A percentile compares a stretch with the other conserved stretches of the same genome.
phyloP scores from a whole-genome alignment of 805 yeast species.

The Yamadazyma endophytica region DNA sequence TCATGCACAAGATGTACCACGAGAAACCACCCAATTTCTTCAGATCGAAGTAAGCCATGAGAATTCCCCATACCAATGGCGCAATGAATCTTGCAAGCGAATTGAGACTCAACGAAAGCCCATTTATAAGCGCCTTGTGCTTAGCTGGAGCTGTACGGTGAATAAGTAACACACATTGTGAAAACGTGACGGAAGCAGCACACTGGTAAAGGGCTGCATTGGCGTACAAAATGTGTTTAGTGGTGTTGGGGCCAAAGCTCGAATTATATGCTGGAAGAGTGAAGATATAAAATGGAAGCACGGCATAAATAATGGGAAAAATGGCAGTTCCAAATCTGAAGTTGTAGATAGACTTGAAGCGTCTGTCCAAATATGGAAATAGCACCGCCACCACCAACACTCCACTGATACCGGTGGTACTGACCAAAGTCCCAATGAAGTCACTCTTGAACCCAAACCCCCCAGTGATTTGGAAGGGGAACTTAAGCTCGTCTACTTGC shows the following conservation, averaged over 20 bases:
- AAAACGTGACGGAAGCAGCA: conserved; percentile 45
- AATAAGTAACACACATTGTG: conserved; percentile 49
- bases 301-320: conserved; percentile 43
- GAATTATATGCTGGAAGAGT: conserved; percentile 32
- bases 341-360: conserved; percentile 39
- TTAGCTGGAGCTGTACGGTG: conserved; percentile 52
- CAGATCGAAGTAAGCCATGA: conserved; percentile 27
- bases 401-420: conserved; percentile 34
- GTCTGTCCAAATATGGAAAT: conserved; percentile 31
- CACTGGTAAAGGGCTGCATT: conserved; percentile 24
- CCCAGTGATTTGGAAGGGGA: conserved; percentile 33
- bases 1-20: conserved; percentile 27
- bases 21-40: conserved; percentile 21
- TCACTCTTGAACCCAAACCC: conserved; percentile 32
- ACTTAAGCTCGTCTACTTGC: conserved; percentile 19
- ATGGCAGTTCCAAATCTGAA: conserved; percentile 35
- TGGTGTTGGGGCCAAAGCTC: conserved; percentile 17
- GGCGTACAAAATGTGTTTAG: conserved; percentile 22
- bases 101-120: conserved; percentile 48
- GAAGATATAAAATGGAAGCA: conserved; percentile 46
- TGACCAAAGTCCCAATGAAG: conserved; percentile 31
- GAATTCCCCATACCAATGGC: conserved; percentile 53
- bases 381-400: conserved; percentile 40
- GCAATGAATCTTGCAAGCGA: conserved; percentile 56
- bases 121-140: conserved; percentile 57